These are phyloP conservation scores for Boehmeria nivea DNA, from an alignment of 306 rosid genomes.

Conservation along the genomic window DNA sequence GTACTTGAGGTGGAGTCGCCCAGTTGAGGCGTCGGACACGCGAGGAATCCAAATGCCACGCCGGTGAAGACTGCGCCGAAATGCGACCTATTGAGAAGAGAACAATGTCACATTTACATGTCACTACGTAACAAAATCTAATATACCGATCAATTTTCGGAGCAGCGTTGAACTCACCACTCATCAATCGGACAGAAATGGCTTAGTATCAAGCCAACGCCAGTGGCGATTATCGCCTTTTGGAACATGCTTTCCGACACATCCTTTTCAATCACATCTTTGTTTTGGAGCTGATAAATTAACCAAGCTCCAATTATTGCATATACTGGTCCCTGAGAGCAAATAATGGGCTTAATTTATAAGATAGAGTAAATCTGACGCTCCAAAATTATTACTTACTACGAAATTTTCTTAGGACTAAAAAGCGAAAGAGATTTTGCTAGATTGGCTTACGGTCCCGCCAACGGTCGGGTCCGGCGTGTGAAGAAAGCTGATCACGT, in stretches of 20 bases:
- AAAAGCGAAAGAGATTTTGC: not conserved
- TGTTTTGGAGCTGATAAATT: conserved; percentile 63
- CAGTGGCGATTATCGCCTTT: conserved; percentile 66
- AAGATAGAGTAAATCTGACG: no score
- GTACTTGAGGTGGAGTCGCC: conserved; percentile 43
- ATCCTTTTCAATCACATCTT: conserved; percentile 42
- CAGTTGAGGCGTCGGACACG: conserved; percentile 52
- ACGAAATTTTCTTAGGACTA: not conserved
- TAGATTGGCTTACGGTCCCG: conserved; percentile 62
- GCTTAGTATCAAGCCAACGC: conserved; percentile 53
- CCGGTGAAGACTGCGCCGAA: conserved; percentile 74
- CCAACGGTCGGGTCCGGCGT: conserved; percentile 82
- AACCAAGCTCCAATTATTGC: conserved; percentile 97
- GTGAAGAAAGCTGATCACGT: conserved; percentile 75
- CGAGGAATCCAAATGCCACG: conserved; percentile 57
- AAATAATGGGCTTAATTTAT: not conserved
- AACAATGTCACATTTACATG: not conserved
- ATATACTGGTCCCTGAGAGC: conserved; percentile 70
- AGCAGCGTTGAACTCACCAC: conserved; percentile 42
- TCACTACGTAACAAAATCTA: not conserved
- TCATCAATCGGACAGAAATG: conserved; percentile 73
- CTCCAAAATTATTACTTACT: no score
- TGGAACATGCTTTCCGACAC: conserved; percentile 51
- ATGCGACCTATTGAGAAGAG: conserved; percentile 49
- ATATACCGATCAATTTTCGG: no score